Base-by-base conservation (phyloP, 176 grass and related monocot species). In the Carex kokanica region DNA sequence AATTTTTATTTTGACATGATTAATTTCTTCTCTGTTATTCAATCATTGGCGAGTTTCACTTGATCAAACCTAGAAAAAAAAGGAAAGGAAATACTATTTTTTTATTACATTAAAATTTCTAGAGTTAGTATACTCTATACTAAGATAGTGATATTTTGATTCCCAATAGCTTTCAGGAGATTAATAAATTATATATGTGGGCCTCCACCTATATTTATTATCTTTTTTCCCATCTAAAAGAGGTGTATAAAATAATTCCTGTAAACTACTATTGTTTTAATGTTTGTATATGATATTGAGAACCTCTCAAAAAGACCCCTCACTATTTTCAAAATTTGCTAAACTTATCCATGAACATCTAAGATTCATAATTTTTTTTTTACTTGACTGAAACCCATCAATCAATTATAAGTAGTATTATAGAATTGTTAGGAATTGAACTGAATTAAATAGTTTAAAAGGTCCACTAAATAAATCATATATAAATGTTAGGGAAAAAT, bases 111-210 rank as follows among this genome's bases (percentile, higher is more conserved):
- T 55, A 83, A 81, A 55, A 78, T 90, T 88, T 80, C 6, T 6
- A 80, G 49, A 81, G 79, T 82, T 64, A 32, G 56, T 85, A 41
- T 73, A 83, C 67, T 81, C 57, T 60, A 86, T 84, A 23, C 24
- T 86, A 21, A 27, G 59, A 89, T 68, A 80, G 79, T 81, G 61
- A 88, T 72, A 20, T 83, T 91, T 88, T 80, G 81, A 83, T 87
- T 90, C 84, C 78, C 61, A 43, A 73, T 87, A 81, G 78, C 84
- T 84, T 84, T 90, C 79, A 82, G 71, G 65, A 84, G 47, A 63
- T 74, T 18, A 20, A 69, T 69, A 69, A n/a, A 69, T 59, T 87
- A 92, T n/a, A 68, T 74, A 81, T 9, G 74, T 52, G 11, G 12
- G 9, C 59, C 80, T 29, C 64, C 20, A 61, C 55, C 58, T 87